Percentiles rank a stretch among this genome's conserved stretches.
Conservation (phyloP, 371 early-diverging fungal genomes). For the Apophysomyces elegans region DNA sequence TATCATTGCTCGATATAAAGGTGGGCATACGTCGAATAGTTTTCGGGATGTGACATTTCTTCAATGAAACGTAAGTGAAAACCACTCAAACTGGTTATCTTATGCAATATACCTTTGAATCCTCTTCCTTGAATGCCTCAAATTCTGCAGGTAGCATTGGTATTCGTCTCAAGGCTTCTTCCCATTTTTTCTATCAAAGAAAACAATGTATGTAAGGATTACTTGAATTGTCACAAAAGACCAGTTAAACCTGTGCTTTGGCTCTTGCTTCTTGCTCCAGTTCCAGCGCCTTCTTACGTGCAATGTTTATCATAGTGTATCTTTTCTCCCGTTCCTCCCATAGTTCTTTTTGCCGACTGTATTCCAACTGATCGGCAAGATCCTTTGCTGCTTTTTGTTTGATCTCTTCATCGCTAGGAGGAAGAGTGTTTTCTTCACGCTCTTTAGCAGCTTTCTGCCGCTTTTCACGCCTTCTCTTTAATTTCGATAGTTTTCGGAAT, state of each 20-base stretch:
- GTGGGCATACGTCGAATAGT: slow-evolving; percentile 12
- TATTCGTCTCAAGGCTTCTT: slow-evolving; percentile 21
- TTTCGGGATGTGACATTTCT: background rate
- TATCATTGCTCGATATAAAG: slow-evolving; percentile 9
- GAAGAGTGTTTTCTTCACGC: slow-evolving; percentile 11
- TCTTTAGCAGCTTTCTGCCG: slow-evolving; percentile 18
- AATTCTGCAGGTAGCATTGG: slow-evolving; percentile 18
- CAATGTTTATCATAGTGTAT: slow-evolving; percentile 20
- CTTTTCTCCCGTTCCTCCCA: slow-evolving; percentile 26
- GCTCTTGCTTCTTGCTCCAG: slow-evolving; percentile 15
- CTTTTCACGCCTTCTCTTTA: slow-evolving; percentile 4
- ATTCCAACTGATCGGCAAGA: slow-evolving; percentile 11
- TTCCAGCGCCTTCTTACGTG: slow-evolving; percentile 18
- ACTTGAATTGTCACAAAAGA: background rate
- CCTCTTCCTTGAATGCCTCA: background rate
- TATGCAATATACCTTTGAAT: background rate
- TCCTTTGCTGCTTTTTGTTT: slow-evolving; percentile 7
- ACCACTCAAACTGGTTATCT: too few relatives aligned
- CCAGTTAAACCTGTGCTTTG: slow-evolving; percentile 13
- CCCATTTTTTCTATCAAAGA: slow-evolving; percentile 18
- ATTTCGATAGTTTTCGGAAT: slow-evolving; percentile 23
- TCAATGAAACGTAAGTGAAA: too few relatives aligned
- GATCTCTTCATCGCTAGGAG: slow-evolving; percentile 1
- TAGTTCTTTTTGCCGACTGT: slow-evolving; percentile 18
- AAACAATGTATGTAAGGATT: background rate